Base-by-base conservation (phyloP, 2,329 filamentous ascomycete species). In the Thelonectria olida region DNA sequence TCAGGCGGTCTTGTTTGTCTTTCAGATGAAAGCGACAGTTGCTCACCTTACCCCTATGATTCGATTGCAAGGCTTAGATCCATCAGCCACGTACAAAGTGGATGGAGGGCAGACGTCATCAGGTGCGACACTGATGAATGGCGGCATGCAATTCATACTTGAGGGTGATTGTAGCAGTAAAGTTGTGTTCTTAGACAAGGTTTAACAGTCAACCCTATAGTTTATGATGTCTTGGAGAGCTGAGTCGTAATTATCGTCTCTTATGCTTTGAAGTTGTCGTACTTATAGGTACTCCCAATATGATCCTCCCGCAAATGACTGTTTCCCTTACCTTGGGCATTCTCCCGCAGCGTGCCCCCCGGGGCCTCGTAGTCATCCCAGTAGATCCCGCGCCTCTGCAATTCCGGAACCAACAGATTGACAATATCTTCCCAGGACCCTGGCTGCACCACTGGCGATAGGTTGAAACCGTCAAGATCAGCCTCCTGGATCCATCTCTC, bases 121-220 rank as follows among this genome's bases (percentile, higher is more conserved):
- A 0, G 88, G 88, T 0, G 81, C 82, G 8, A 89, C 85, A 8
- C 77, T 90, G 68, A 89, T 89, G 85, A 89, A 88, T 64, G 79
- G 80, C 1, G 88, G 88, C 0, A 67, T 90, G 34, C 85, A 88
- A 73, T 78, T 82, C 72, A 65, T 74, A 5, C 84, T 87, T 65
- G 67, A 76, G 1, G 76, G 74, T 0, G 86, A 89, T 64, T 88
- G 86, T 64, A 80, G 85, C 63, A 89, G 87, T 64, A 80, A 79
- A 65, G 75, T 89, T 27, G 78, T 89, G 5, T 80, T 85, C 54
- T 66, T 90, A 57, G 79, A 86, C 64, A 87, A 64, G 65, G 3
- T 7, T 3, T 13, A 12, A 4, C 28, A 7, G 5, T 10, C 4
- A 7, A 31, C 25, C 25, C 25, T 27, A 7, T 12, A 31, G 28